These are phyloP conservation scores for Acacia concinna DNA, from an alignment of 331 rosid species.

Conservation along the genomic window DNA sequence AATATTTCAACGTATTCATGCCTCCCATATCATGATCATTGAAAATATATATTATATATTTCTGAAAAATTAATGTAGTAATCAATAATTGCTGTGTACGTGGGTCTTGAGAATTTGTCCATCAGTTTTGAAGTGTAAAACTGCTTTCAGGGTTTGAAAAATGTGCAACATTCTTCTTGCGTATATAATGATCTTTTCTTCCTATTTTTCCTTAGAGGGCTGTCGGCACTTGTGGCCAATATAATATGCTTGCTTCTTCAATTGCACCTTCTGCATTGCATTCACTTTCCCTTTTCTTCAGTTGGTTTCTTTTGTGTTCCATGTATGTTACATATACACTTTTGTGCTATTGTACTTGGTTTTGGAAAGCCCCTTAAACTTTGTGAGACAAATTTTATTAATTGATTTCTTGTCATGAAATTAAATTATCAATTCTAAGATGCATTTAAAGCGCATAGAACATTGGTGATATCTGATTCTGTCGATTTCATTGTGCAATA, in stretches of 20 bases:
- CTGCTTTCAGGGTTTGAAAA: conserved; percentile 13
- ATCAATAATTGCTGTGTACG: not conserved
- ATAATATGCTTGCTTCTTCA: not conserved
- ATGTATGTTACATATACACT: not conserved
- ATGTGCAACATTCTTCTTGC: not conserved
- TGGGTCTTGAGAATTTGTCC: conserved; percentile 7
- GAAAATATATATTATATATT: conserved; percentile 6
- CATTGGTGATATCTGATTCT: conserved; percentile 34
- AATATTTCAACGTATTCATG: not conserved
- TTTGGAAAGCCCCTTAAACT: too few species aligned
- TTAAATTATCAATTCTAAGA: not conserved
- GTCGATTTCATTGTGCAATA: conserved; percentile 45
- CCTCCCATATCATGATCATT: not conserved
- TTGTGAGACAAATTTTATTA: too few species aligned
- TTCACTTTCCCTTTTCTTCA: conserved; percentile 7
- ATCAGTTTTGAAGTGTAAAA: not conserved
- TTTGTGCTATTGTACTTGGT: not conserved
- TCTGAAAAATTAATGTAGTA: not conserved
- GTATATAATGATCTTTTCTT: not conserved
- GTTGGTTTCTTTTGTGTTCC: conserved; percentile 10
- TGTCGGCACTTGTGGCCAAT: conserved; percentile 2
- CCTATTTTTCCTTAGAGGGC: not conserved
- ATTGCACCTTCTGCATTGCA: not conserved
- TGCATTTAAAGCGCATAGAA: conserved; percentile 4
- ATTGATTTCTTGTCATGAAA: too few species aligned